Evolutionary conservation across 176 grass and related monocot species (phyloP).

Genomic region (Phragmites australis): DNA sequence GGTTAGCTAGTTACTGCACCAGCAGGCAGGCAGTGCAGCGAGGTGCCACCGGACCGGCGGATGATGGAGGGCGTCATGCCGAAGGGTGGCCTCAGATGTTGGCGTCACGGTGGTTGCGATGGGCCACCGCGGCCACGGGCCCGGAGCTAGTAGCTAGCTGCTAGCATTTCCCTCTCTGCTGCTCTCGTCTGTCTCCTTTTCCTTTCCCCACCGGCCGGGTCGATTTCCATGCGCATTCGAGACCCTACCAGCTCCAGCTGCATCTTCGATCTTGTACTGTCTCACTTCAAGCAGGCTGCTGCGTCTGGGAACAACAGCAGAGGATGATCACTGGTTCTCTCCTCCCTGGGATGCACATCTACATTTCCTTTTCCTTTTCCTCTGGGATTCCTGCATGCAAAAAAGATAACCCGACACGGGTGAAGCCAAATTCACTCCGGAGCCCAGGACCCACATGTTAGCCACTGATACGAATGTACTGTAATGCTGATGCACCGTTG

Average conservation of each 20-base stretch:
- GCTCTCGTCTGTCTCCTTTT: background rate
- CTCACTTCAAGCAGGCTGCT: conserved; percentile 60
- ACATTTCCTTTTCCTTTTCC: background rate
- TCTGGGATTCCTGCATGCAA: background rate
- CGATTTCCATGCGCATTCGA: background rate
- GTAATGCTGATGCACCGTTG: background rate
- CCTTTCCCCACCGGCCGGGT: background rate
- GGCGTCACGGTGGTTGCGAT: conserved; percentile 56
- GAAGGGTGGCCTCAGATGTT: conserved; percentile 42
- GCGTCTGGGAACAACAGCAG: conserved; percentile 43
- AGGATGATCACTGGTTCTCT: conserved; percentile 27
- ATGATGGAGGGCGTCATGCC: too few relatives aligned
- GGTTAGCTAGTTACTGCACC: background rate
- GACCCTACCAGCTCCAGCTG: conserved; percentile 22
- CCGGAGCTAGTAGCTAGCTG: background rate
- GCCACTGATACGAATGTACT: background rate
- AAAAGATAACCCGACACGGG: background rate
- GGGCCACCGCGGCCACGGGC: conserved; percentile 9
- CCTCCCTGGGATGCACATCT: background rate
- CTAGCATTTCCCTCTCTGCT: background rate
- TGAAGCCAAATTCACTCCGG: too few relatives aligned
- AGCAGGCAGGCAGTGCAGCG: background rate
- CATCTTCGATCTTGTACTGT: conserved; percentile 54
- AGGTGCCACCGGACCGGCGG: background rate
- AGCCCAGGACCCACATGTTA: too few relatives aligned